Evolutionary conservation across 495 filamentous ascomycete genomes (phyloP).

Genomic region (Jackrogersella minutella): DNA sequence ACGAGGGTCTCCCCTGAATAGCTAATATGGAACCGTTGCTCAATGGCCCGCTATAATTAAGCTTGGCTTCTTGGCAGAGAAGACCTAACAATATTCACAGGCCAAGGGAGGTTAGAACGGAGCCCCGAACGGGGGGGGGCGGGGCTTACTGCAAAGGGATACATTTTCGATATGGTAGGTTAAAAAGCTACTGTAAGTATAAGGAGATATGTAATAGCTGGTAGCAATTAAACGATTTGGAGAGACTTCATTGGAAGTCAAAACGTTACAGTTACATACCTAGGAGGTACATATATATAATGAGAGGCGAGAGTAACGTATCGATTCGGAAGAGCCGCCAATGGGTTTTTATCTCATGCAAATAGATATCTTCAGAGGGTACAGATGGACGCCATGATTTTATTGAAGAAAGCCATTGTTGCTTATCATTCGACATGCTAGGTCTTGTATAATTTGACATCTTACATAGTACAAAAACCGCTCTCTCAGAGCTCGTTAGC

Average conservation of each 20-base stretch:
- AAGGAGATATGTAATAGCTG: conserved; percentile 8
- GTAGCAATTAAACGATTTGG: conserved; percentile 3
- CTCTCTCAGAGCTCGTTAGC: conserved; percentile 9
- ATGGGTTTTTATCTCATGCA: conserved; percentile 21
- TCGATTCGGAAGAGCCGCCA: neutral
- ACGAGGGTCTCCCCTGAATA: conserved; percentile 36
- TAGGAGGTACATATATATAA: neutral
- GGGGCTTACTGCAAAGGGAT: conserved; percentile 34
- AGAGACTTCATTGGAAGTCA: conserved; percentile 19
- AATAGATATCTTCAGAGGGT: conserved; percentile 4
- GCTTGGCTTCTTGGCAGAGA: conserved; percentile 33
- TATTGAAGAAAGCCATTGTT: conserved; percentile 15
- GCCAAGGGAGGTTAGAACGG: conserved; percentile 30
- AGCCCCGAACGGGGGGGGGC: conserved; percentile 19
- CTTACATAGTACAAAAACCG: conserved; percentile 24
- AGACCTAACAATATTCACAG: neutral
- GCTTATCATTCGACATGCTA: neutral
- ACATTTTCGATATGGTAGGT: conserved; percentile 5
- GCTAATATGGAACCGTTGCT: conserved; percentile 34
- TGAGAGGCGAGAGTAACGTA: neutral
- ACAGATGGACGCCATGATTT: conserved; percentile 7
- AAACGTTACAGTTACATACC: conserved; percentile 10
- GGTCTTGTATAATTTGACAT: conserved; percentile 24
- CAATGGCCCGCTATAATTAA: conserved; percentile 24
- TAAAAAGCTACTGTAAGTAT: conserved; percentile 16